phyloP scores from a whole-genome alignment of 345 rosid species.

The Gossypium anomalum region DNA sequence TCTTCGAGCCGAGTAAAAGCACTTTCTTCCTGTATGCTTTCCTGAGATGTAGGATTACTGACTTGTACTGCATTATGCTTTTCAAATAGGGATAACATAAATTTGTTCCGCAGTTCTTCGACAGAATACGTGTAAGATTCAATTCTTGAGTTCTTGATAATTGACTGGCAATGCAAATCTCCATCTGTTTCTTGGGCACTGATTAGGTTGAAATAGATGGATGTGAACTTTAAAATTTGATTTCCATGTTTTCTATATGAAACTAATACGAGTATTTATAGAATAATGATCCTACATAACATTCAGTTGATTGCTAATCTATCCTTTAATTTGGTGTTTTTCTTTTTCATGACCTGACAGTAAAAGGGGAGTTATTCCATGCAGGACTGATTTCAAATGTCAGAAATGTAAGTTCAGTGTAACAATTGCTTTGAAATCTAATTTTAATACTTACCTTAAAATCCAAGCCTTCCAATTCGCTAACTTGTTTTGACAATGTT shows the following conservation, averaged over 20 bases:
- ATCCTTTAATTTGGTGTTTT: background rate
- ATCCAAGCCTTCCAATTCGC: background rate
- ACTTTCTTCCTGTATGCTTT: constrained; percentile 11
- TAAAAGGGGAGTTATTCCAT: constrained; percentile 46
- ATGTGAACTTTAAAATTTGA: background rate
- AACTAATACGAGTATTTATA: background rate
- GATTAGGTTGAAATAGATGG: background rate
- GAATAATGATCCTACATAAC: background rate
- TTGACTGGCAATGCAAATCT: background rate
- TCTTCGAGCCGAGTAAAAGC: background rate
- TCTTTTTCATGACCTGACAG: constrained; percentile 14
- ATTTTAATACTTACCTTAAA: background rate
- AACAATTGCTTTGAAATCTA: background rate
- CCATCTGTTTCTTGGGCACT: background rate
- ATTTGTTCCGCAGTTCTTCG: constrained; percentile 57
- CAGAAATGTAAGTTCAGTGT: constrained; percentile 40
- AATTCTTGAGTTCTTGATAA: constrained; percentile 8
- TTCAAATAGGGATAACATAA: constrained; percentile 46
- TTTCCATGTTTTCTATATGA: background rate
- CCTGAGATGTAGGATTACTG: constrained; percentile 7
- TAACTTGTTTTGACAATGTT: background rate
- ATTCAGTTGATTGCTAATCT: constrained; percentile 9
- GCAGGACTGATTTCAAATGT: constrained; percentile 48
- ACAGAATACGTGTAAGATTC: constrained; percentile 42
- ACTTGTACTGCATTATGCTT: background rate